phyloP scores from a whole-genome alignment of 805 yeast genomes.

The Maudiozyma serrabonitensis region DNA sequence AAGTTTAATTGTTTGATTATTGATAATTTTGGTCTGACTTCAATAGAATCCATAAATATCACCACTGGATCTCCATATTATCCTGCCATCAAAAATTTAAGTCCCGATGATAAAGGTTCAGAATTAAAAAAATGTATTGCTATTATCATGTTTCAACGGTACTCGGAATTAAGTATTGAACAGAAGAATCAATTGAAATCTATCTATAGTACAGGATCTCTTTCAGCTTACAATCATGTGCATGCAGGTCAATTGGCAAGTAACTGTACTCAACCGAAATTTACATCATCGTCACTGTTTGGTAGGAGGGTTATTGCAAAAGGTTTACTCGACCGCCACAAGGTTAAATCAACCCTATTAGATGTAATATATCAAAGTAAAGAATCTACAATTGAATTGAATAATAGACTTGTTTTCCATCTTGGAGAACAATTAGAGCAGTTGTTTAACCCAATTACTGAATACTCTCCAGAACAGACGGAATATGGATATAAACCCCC shows the following conservation, averaged over 20 bases:
- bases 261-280: conserved; percentile 43
- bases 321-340: conserved; percentile 47
- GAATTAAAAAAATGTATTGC: conserved; percentile 71
- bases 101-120: conserved; percentile 38
- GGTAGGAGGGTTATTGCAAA: conserved; percentile 47
- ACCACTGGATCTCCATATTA: conserved; percentile 55
- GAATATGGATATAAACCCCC: conserved; percentile 65
- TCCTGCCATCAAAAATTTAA: conserved; percentile 68
- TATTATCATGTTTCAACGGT: conserved; percentile 58
- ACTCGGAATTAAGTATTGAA: conserved; percentile 39
- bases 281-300: conserved; percentile 36
- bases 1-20: conserved; percentile 46
- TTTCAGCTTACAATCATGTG: conserved; percentile 61
- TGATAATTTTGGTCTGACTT: conserved; percentile 58
- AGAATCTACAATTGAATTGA: conserved; percentile 45
- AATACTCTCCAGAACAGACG: conserved; percentile 85
- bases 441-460: conserved; percentile 79
- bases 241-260: conserved; percentile 76
- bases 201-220: conserved; percentile 11
- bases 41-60: conserved; percentile 48
- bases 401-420: conserved; percentile 65
- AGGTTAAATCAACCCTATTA: conserved; percentile 43
- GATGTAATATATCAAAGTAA: conserved; percentile 67
- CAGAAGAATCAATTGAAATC: conserved; percentile 9
- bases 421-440: conserved; percentile 84